Percentiles rank a stretch among this genome's conserved stretches.
phyloP scores from a whole-genome alignment of 2,329 filamentous ascomycete species.

The Trichoderma polysporum region DNA sequence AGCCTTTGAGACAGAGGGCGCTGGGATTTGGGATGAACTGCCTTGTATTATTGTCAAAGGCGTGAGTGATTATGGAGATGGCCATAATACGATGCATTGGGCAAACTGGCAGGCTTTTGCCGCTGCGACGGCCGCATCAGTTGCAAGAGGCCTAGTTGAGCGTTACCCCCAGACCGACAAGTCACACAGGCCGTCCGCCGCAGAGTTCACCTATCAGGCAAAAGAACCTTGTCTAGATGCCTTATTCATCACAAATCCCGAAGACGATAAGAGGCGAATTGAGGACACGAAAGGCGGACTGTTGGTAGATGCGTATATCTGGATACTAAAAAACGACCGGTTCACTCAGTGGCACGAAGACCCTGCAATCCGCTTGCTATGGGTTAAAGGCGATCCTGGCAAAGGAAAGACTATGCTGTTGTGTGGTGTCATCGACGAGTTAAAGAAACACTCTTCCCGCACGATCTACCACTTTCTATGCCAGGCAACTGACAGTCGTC shows the following conservation, averaged over 20 bases:
- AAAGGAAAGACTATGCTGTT: slow-evolving; percentile 48
- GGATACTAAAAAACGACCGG: background rate
- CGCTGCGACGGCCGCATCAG: background rate
- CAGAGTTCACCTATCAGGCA: too few relatives aligned
- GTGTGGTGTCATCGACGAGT: slow-evolving; percentile 35
- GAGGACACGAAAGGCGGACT: background rate
- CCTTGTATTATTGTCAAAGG: background rate
- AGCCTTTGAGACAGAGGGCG: background rate
- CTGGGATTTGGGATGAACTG: background rate
- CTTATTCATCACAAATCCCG: background rate
- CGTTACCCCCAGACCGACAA: background rate
- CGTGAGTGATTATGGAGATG: background rate
- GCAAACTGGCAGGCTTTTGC: background rate
- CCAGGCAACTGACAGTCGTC: slow-evolving; percentile 27
- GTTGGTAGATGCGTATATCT: background rate
- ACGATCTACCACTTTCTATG: background rate
- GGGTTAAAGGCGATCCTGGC: slow-evolving; percentile 41
- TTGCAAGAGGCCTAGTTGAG: background rate
- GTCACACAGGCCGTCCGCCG: background rate
- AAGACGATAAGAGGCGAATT: background rate
- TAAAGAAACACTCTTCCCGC: background rate
- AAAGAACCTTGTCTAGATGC: background rate
- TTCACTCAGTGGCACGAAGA: slow-evolving; percentile 15
- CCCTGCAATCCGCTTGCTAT: slow-evolving; percentile 30
- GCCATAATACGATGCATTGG: too few relatives aligned